phyloP scores from a whole-genome alignment of 108 stramenopile genomes.

The Conticribra weissflogii region DNA sequence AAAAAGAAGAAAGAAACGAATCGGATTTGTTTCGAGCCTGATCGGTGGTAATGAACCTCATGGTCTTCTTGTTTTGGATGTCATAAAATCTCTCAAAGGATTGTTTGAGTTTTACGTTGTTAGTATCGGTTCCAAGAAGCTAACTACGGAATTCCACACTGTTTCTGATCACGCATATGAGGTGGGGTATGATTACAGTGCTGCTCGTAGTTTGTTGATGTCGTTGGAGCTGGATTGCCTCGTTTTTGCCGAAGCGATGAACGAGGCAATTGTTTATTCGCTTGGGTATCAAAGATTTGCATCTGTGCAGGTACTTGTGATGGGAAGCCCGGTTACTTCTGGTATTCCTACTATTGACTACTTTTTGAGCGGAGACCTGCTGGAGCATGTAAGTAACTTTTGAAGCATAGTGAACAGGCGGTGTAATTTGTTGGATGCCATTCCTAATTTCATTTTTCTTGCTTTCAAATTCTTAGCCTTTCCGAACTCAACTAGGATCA shows the following conservation, averaged over 20 bases:
- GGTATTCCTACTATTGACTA: slow-evolving; percentile 47
- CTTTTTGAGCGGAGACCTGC: slow-evolving; percentile 42
- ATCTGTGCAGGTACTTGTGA: slow-evolving; percentile 39
- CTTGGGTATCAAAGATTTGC: slow-evolving; percentile 45
- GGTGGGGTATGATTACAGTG: slow-evolving; percentile 23
- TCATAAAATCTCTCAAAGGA: slow-evolving; percentile 23
- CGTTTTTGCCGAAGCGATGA: slow-evolving; percentile 41
- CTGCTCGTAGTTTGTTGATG: slow-evolving; percentile 19
- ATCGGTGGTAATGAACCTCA: slow-evolving; percentile 49
- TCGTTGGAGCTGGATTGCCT: slow-evolving; percentile 45
- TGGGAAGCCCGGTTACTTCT: slow-evolving; percentile 41
- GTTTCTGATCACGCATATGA: slow-evolving; percentile 22
- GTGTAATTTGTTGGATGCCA: no score
- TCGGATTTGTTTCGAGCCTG: slow-evolving; percentile 45
- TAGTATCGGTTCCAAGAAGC: slow-evolving; percentile 15
- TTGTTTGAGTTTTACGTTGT: slow-evolving; percentile 37
- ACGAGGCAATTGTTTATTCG: slow-evolving; percentile 41
- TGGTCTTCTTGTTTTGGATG: slow-evolving; percentile 37
- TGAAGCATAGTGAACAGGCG: no score
- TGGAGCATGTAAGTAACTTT: slow-evolving; percentile 34
- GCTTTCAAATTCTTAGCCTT: no score
- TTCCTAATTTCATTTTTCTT: no score
- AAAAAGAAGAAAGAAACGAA: slow-evolving; percentile 18
- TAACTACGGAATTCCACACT: slow-evolving; percentile 15
- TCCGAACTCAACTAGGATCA: slow-evolving; percentile 17